Base-by-base conservation (phyloP, 345 rosid genomes). In the Bruguiera gymnorhiza region DNA sequence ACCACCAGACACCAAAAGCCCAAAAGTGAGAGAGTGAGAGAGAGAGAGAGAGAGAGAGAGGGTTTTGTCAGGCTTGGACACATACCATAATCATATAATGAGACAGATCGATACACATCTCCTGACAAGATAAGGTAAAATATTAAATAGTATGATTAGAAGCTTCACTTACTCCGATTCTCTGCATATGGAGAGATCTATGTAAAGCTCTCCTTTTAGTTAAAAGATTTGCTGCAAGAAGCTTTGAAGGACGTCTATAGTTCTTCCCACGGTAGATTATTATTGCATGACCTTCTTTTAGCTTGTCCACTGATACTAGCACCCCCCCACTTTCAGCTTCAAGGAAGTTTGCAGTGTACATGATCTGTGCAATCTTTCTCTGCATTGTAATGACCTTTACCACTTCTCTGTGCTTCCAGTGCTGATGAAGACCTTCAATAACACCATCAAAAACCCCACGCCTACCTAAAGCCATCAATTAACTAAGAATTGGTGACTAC, bases 361-460 rank as follows among this genome's bases (percentile, higher is more conserved):
- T 74, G 75, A 88, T 88, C 71, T 86, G 82, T 29, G 76, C 69
- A 72, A 82, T 76, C 7, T 69, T 46, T 83, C 79, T 87, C 83
- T 92, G 98, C 91, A 82, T 87, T 4, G 96, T 83, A 51, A 92
- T 83, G 77, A 90, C 90, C 81, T 86, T 88, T 13, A 76, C 88
- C 54, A 92, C 96, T 73, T 92, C 98, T 68, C 89, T 81, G 70
- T 88, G 87, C 83, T 92, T 92, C 98, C 96, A 92, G 61, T 90
- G 98, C 81, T 92, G 96, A 83, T 88, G 91, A 46, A 92, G 61
- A 71, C 92, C 94, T 83, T 92, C 98, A 60, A 90, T 79, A 63
- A 90, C 91, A 70, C 98, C 98, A 84, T 74, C 82, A 78, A 92
- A 90, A 62, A 92, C 66, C 73, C 96, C 95, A 75, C 96, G 85